These are phyloP conservation scores for Cucumis sativus DNA, from an alignment of 306 rosid species.

Conservation along the genomic window DNA sequence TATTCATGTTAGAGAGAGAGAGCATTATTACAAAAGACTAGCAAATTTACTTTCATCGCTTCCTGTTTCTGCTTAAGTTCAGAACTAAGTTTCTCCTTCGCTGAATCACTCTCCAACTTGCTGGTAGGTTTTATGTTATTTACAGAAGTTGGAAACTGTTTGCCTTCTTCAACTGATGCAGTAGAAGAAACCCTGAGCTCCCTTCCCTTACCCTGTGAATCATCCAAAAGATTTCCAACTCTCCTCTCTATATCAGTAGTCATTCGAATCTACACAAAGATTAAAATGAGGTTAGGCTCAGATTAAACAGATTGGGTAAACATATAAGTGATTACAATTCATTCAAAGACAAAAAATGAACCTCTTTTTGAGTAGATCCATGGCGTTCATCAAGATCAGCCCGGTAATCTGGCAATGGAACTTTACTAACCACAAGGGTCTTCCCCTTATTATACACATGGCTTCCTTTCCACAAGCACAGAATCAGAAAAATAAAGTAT, in stretches of 20 bases:
- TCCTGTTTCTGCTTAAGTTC: conserved; percentile 70
- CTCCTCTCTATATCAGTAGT: conserved; percentile 64
- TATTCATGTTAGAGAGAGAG: conserved; percentile 5
- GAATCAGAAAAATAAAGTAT: conserved; percentile 21
- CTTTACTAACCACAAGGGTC: conserved; percentile 82
- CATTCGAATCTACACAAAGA: conserved; percentile 64
- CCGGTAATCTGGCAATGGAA: conserved; percentile 85
- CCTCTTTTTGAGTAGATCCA: conserved; percentile 92
- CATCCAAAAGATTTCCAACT: conserved; percentile 70
- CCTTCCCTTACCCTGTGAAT: conserved; percentile 29
- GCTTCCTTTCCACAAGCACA: conserved; percentile 74
- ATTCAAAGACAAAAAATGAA: conserved; percentile 15
- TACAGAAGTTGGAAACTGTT: conserved; percentile 17
- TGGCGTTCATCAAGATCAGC: conserved; percentile 95
- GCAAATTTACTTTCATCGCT: conserved; percentile 37
- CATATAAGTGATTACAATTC: neutral
- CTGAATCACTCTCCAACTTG: conserved; percentile 28
- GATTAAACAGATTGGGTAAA: neutral
- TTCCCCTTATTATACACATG: conserved; percentile 83
- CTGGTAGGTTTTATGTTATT: conserved; percentile 19
- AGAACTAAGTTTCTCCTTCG: conserved; percentile 45
- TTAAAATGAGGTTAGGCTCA: neutral
- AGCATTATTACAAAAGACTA: neutral
- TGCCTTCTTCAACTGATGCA: conserved; percentile 27
- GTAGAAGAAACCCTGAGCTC: conserved; percentile 21